Base-by-base conservation (phyloP, 2,329 filamentous ascomycete genomes). In the Calonectria henricotiae region DNA sequence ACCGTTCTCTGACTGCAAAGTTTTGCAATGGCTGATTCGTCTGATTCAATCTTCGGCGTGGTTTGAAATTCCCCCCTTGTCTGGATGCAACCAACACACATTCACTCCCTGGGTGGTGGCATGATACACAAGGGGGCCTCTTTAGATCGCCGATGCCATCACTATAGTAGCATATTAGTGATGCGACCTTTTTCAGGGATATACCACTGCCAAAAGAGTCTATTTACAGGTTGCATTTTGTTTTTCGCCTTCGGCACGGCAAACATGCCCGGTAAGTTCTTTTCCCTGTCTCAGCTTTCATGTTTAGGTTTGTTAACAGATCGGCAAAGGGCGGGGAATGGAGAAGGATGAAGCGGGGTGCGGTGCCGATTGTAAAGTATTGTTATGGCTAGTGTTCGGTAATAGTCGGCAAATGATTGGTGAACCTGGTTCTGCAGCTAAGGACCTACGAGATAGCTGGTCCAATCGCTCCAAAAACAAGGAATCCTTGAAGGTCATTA, bases 181-280 rank as follows among this genome's bases (percentile, higher is more conserved):
- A 5, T 25, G 7, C 20, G 4, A 46, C 20, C n/a, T 62, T 23
- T 23, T n/a, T 5, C 7, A 1, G 3, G 12, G 27, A 7, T 4
- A 47, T n/a, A n/a, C 2, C 17, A 37, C 11, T 17, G 15, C 17
- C 12, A 5, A 25, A 7, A 20, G 11, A 32, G 32, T 35, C 2
- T 20, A 23, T 62, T 65, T 68, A 71, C 71, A 73, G 68, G 30
- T 73, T 62, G 51, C 71, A 73, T 51, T 61, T 73, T 2, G 71
- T 73, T 51, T 73, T 73, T 23, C 71, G 65, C 39, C 37, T 62
- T 23, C 71, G 71, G 41, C 71, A 73, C 32, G 65, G 63, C n/a
- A 68, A 51, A 43, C 71, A 73, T 35, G 71, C 71, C 32, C 62
- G 65, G 37, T 62, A 71, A 5, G 54, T 46, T 37, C 71, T 39